Evolutionary conservation across 2,329 filamentous ascomycete species (phyloP).

Genomic region (Colletotrichum spaethianum): DNA sequence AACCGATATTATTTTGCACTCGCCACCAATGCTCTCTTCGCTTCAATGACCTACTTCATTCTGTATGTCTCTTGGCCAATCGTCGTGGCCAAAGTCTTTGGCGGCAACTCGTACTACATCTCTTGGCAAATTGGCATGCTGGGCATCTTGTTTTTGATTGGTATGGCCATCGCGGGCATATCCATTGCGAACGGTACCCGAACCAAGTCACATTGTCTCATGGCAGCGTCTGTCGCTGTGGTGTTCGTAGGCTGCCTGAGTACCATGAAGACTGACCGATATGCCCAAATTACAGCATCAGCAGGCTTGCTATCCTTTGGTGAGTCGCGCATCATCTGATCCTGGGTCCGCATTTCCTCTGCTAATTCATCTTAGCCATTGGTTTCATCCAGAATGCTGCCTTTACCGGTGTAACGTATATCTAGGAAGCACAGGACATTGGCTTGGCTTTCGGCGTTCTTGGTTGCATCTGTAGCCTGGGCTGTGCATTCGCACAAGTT

Average conservation of each 20-base stretch:
- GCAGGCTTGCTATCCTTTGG: slow-evolving; percentile 45
- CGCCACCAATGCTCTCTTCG: slow-evolving; percentile 55
- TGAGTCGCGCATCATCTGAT: slow-evolving; percentile 8
- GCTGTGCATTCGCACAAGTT: slow-evolving; percentile 55
- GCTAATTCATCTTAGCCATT: slow-evolving; percentile 45
- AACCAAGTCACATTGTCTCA: background rate
- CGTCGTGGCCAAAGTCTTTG: slow-evolving; percentile 58
- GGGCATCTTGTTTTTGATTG: slow-evolving; percentile 58
- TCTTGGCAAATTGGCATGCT: slow-evolving; percentile 59
- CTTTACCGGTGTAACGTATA: slow-evolving; percentile 59
- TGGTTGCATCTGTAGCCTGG: slow-evolving; percentile 60
- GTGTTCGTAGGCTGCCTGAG: background rate
- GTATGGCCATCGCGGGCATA: slow-evolving; percentile 55
- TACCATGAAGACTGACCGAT: background rate
- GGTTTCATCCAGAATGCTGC: slow-evolving; percentile 57
- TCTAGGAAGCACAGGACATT: slow-evolving; percentile 63
- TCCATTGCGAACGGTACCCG: slow-evolving; percentile 52
- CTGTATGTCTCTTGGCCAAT: slow-evolving; percentile 61
- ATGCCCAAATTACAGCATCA: background rate
- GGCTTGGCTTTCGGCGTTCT: slow-evolving; percentile 60
- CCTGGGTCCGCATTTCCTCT: background rate
- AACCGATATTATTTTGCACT: slow-evolving; percentile 57
- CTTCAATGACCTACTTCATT: slow-evolving; percentile 61
- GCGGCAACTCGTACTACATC: slow-evolving; percentile 53
- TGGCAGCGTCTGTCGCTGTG: background rate